These are phyloP conservation scores for Zangia roseola DNA, from an alignment of 768 basidiomycete species.

Conservation along the genomic window DNA sequence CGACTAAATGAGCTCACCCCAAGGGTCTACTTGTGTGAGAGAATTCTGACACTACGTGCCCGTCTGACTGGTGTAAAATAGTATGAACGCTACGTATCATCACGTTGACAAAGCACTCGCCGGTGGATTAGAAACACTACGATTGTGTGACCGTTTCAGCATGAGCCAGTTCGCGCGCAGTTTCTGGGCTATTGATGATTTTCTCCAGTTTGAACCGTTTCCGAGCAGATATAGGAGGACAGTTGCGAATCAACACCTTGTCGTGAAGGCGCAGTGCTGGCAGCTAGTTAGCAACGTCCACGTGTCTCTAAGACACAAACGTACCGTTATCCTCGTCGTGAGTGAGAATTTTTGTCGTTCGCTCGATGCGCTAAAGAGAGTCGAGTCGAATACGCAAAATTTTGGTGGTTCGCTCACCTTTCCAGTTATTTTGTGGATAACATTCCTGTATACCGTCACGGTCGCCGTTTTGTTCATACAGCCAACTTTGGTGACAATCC, in stretches of 20 bases:
- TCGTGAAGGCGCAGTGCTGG: slow-evolving; percentile 68
- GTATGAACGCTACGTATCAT: neutral
- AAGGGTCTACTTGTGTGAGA: neutral
- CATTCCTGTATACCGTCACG: slow-evolving; percentile 73
- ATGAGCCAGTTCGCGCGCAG: slow-evolving; percentile 47
- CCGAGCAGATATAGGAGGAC: slow-evolving; percentile 73
- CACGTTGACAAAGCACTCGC: neutral
- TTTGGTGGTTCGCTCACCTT: slow-evolving; percentile 50
- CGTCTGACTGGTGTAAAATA: neutral
- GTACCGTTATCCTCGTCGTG: slow-evolving; percentile 73
- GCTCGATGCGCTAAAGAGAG: slow-evolving; percentile 57
- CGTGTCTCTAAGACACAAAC: slow-evolving; percentile 24
- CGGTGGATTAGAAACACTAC: neutral
- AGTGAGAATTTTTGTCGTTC: slow-evolving; percentile 74
- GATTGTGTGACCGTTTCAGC: slow-evolving; percentile 1
- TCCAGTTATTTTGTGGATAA: slow-evolving; percentile 70
- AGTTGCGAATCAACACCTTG: slow-evolving; percentile 75
- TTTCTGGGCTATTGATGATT: slow-evolving; percentile 66
- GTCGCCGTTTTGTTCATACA: slow-evolving; percentile 85
- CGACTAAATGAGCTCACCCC: slow-evolving; percentile 17
- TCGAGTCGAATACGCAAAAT: neutral
- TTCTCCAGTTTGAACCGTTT: slow-evolving; percentile 75
- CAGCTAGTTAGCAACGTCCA: slow-evolving; percentile 6
- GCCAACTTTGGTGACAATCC: slow-evolving; percentile 77
- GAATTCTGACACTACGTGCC: neutral